phyloP scores from a whole-genome alignment of 1,139 yeast genomes.

The Casaregolazyma suthepensis region DNA sequence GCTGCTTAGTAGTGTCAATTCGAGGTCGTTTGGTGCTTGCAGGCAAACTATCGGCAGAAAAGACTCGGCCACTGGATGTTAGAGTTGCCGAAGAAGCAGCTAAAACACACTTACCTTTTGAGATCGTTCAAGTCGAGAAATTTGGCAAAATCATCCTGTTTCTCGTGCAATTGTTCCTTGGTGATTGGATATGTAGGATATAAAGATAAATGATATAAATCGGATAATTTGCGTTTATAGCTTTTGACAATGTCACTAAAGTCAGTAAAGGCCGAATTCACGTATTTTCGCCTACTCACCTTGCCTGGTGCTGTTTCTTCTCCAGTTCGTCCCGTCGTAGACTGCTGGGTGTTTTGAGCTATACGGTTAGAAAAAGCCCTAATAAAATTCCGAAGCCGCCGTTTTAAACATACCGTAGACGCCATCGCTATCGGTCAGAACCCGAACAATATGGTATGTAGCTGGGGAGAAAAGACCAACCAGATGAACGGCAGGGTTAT shows the following conservation, averaged over 20 bases:
- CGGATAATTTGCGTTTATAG: slow-evolving; percentile 50
- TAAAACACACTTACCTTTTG: slow-evolving; percentile 19
- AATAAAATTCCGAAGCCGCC: neutral
- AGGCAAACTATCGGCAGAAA: neutral
- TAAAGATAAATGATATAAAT: slow-evolving; percentile 48
- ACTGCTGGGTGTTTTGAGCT: slow-evolving; percentile 5
- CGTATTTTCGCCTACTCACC: slow-evolving; percentile 22
- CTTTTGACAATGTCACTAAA: slow-evolving; percentile 34
- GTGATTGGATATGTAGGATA: slow-evolving; percentile 40
- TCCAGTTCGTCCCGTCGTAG: slow-evolving; percentile 28
- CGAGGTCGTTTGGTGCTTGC: neutral
- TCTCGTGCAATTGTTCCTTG: slow-evolving; percentile 30
- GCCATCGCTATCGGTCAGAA: neutral
- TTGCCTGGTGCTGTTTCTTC: slow-evolving; percentile 38
- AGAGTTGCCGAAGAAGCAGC: no score
- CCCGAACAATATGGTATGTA: neutral
- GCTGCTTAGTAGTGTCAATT: neutral
- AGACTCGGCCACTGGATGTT: neutral
- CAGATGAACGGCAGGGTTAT: neutral
- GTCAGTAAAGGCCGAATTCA: neutral
- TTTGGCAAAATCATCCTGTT: slow-evolving; percentile 38
- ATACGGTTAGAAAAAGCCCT: neutral
- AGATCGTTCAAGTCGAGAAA: slow-evolving; percentile 43
- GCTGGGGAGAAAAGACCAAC: neutral
- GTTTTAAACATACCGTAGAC: neutral